phyloP scores from a whole-genome alignment of 2,329 filamentous ascomycete species.

The Pestalotiopsis sp. region DNA sequence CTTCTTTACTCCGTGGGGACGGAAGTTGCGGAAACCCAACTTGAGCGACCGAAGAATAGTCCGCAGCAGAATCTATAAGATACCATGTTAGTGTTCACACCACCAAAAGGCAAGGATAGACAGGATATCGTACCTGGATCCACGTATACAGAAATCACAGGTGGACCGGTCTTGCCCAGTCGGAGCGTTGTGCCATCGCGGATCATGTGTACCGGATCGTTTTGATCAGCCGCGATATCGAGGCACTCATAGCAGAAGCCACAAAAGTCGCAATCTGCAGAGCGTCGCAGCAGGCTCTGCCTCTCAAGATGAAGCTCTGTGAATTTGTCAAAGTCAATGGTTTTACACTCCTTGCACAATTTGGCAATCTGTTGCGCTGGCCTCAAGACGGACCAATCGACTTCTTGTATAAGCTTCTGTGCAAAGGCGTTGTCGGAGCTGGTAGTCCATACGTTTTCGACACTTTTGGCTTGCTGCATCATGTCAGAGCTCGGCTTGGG shows the following conservation, averaged over 20 bases:
- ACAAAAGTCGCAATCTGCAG: constrained; percentile 10
- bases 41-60: not conserved
- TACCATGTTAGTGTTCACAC: not conserved
- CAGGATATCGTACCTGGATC: constrained; percentile 3
- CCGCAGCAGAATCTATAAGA: not conserved
- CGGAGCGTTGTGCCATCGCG: not conserved
- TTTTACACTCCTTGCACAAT: not conserved
- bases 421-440: not conserved
- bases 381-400: not conserved
- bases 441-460: not conserved
- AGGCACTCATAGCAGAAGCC: not conserved
- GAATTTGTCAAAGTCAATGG: not conserved
- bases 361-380: not conserved
- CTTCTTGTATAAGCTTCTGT: not conserved
- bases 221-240: too few species aligned
- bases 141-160: constrained; percentile 13
- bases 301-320: not conserved
- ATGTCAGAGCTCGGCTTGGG: not conserved
- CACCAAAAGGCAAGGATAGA: not conserved
- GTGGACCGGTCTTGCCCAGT: not conserved
- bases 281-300: not conserved
- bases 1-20: constrained; percentile 4
- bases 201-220: not conserved
- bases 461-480: not conserved
- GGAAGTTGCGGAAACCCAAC: constrained; percentile 15